Evolutionary conservation across 1,284 basidiomycete species (phyloP).

Genomic region (Ganoderma multipileum): DNA sequence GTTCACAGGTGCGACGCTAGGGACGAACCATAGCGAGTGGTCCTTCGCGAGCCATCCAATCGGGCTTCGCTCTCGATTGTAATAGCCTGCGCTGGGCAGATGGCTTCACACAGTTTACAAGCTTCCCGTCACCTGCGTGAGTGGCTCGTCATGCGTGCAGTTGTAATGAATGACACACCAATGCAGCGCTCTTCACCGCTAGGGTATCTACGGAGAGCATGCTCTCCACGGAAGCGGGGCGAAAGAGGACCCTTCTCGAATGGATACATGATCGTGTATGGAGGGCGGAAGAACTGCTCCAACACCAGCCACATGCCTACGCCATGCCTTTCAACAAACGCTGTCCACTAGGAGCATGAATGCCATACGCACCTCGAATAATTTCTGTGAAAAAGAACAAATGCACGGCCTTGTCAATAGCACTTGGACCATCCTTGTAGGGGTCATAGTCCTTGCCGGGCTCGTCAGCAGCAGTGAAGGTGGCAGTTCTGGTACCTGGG

Average conservation of each 20-base stretch:
- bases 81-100: slow-evolving; percentile 99
- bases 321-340: slow-evolving; percentile 15
- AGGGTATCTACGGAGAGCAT: slow-evolving; percentile 97
- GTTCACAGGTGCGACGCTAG: slow-evolving; percentile 20
- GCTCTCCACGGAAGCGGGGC: slow-evolving; percentile 98
- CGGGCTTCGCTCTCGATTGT: slow-evolving; percentile 99
- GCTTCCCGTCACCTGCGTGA: slow-evolving; percentile 55
- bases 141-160: slow-evolving; percentile 6
- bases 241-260: slow-evolving; percentile 99
- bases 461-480: slow-evolving; percentile 49
- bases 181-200: slow-evolving; percentile 99
- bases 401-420: slow-evolving; percentile 95
- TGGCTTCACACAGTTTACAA: slow-evolving; percentile 99
- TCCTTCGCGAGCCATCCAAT: slow-evolving; percentile 94
- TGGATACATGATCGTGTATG: slow-evolving; percentile 98
- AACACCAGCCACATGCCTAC: slow-evolving; percentile 99
- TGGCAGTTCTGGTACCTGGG: slow-evolving; percentile 45
- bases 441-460: slow-evolving; percentile 63
- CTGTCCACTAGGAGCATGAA: slow-evolving; percentile 9
- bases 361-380: slow-evolving; percentile 73
- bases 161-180: slow-evolving; percentile 57
- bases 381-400: slow-evolving; percentile 99
- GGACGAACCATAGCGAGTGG: slow-evolving; percentile 90
- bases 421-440: slow-evolving; percentile 83
- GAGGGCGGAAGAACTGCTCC: slow-evolving; percentile 97